phyloP scores from a whole-genome alignment of 306 rosid species.

The Gastrolobium villosum region DNA sequence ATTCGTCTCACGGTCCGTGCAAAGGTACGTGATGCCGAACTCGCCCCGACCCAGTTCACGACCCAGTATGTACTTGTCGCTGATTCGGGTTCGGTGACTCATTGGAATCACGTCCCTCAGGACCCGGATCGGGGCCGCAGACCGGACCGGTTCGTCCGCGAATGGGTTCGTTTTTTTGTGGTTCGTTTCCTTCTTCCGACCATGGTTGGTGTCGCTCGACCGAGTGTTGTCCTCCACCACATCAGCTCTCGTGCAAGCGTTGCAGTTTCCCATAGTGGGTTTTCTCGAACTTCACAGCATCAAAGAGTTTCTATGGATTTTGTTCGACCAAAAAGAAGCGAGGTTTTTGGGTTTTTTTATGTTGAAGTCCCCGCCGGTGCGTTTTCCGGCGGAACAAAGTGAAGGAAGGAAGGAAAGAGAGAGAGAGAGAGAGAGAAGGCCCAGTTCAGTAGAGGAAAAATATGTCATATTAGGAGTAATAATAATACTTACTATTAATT shows the following conservation, averaged over 20 bases:
- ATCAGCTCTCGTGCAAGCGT: conserved; percentile 69
- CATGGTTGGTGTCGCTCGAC: background rate
- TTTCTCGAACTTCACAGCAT: background rate
- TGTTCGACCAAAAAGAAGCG: background rate
- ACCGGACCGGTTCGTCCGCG: conserved; percentile 49
- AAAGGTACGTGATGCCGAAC: conserved; percentile 85
- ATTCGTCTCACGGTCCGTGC: conserved; percentile 81
- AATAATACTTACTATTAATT: background rate
- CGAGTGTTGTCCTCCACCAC: conserved; percentile 50
- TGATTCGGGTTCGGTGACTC: conserved; percentile 78
- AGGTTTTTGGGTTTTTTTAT: background rate
- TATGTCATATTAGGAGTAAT: conserved; percentile 42
- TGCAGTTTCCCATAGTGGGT: conserved; percentile 80
- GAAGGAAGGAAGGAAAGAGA: conserved; percentile 9
- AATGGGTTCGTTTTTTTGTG: conserved; percentile 54
- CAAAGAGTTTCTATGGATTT: background rate
- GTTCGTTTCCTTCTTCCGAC: conserved; percentile 49
- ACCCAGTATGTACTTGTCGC: conserved; percentile 86
- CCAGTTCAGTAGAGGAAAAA: conserved; percentile 51
- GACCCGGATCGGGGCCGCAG: conserved; percentile 83
- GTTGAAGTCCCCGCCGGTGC: conserved; percentile 11
- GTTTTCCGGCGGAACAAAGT: conserved; percentile 24
- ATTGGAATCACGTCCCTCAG: conserved; percentile 78
- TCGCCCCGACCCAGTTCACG: conserved; percentile 90
- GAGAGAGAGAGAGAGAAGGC: conserved; percentile 10